Base-by-base conservation (phyloP, 176 grass and related monocot genomes). In the Paspalum vaginatum region DNA sequence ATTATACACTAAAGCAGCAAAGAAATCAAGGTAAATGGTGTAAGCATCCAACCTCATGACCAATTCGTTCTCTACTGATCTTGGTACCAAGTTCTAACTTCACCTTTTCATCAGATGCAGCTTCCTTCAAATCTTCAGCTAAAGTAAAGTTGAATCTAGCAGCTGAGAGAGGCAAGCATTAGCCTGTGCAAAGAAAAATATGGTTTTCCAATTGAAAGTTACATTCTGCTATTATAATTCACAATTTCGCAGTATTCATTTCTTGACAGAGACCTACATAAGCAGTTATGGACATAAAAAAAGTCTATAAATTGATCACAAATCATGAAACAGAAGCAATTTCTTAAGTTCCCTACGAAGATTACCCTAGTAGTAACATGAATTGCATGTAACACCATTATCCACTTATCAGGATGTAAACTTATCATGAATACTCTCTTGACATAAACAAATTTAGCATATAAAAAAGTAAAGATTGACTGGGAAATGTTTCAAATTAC, bases 31-130 rank as follows among this genome's bases (percentile, higher is more conserved):
- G 52, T 76, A 64, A 73, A 16, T 46, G 47, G 64, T 54, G 11
- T 32, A 56, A 46, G 74, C 68, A 79, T 79, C 78, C 91, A 72
- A 98, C 95, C 80, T 98, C 95, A 15, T 98, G 88, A 72, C 95
- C 95, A 49, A 98, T 92, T 62, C 92, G 90, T 77, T 94, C 95
- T 89, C 86, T 88, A 75, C 95, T 98, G 65, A 98, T 94, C 88
- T 98, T 98, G 78, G 66, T 86, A 39, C 83, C 92, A 84, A 93
- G 84, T 87, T 93, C 88, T 76, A 81, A 75, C 61, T 90, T 92
- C 76, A 95, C 95, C 64, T 87, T 83, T 80, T 88, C 88, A 85
- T 95, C 90, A 85, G 89, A 91, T 76, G 90, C 90, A 12, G 95
- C 95, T 83, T 86, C 62, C 86, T 93, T 92, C 66, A 95, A 87